Percentiles rank a stretch among this genome's conserved stretches.
Evolutionary conservation across 1,139 yeast genomes (phyloP).

Genomic region (Yarrowia galli): DNA sequence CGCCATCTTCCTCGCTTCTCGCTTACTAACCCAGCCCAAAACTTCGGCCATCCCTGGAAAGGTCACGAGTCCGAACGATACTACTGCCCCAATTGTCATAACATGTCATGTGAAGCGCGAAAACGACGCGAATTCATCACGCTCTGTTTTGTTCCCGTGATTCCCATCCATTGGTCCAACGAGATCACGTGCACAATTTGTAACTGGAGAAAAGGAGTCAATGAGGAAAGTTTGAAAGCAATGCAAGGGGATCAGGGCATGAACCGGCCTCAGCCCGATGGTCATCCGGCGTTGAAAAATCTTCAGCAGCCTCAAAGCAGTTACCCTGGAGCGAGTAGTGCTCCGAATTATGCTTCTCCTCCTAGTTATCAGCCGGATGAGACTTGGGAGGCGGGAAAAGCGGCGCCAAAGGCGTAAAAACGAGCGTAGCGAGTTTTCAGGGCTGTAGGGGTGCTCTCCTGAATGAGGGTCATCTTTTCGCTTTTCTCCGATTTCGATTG

Average conservation of each 20-base stretch:
- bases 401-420: not conserved
- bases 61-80: slow-evolving; percentile 46
- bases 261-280: slow-evolving; percentile 14
- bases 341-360: slow-evolving; percentile 5
- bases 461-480: not conserved
- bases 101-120: slow-evolving; percentile 54
- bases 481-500: too few relatives aligned
- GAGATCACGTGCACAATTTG: slow-evolving; percentile 55
- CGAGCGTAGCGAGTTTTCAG: not conserved
- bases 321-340: slow-evolving; percentile 1
- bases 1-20: not conserved
- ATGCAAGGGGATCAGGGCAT: slow-evolving; percentile 44
- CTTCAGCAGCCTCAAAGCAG: slow-evolving; percentile 5
- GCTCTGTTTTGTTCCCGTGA: slow-evolving; percentile 57
- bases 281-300: slow-evolving; percentile 10
- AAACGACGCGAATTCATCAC: slow-evolving; percentile 58
- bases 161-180: slow-evolving; percentile 59
- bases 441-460: too few relatives aligned
- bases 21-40: slow-evolving; percentile 43
- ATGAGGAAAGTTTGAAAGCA: slow-evolving; percentile 51
- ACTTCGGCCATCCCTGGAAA: slow-evolving; percentile 45
- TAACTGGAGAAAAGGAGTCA: slow-evolving; percentile 57
- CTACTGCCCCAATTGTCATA: slow-evolving; percentile 54
- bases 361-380: slow-evolving; percentile 21
- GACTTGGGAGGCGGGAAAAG: slow-evolving; percentile 7